phyloP scores from a whole-genome alignment of 2,329 filamentous ascomycete genomes.

The Arachnopeziza araneosa region DNA sequence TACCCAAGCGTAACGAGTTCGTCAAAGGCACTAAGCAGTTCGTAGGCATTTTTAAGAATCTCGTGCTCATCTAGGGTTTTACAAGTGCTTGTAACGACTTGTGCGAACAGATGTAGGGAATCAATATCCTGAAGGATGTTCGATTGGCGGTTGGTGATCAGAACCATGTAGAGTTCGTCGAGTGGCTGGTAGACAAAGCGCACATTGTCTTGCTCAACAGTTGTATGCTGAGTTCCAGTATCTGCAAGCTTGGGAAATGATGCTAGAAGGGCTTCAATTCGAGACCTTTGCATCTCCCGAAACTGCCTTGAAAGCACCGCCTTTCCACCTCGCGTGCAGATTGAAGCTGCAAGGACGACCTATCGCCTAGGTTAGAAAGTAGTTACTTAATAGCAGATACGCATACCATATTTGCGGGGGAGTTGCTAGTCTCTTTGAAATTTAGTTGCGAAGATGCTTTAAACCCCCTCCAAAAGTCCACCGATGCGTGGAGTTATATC shows the following conservation, averaged over 20 bases:
- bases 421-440: not conserved
- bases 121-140: conserved; percentile 99
- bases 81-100: conserved; percentile 95
- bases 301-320: conserved; percentile 97
- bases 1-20: conserved; percentile 95
- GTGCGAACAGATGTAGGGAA: conserved; percentile 93
- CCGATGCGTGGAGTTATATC: not conserved
- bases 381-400: not conserved
- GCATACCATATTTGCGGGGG: conserved; percentile 16
- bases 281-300: conserved; percentile 92
- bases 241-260: conserved; percentile 97
- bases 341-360: conserved; percentile 98
- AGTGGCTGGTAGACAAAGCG: conserved; percentile 98
- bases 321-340: conserved; percentile 97
- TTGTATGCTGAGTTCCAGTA: conserved; percentile 94
- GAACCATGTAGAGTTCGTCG: conserved; percentile 98
- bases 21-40: conserved; percentile 93
- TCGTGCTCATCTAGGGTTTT: conserved; percentile 93
- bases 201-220: conserved; percentile 97
- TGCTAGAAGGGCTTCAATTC: conserved; percentile 92
- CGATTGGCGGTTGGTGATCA: conserved; percentile 98
- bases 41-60: conserved; percentile 91
- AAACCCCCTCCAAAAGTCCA: not conserved
- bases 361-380: conserved; percentile 35
- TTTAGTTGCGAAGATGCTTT: not conserved